Percentiles rank a stretch among this genome's conserved stretches.
phyloP scores from a whole-genome alignment of 164 flowering plant genomes.

The Stephania japonica region DNA sequence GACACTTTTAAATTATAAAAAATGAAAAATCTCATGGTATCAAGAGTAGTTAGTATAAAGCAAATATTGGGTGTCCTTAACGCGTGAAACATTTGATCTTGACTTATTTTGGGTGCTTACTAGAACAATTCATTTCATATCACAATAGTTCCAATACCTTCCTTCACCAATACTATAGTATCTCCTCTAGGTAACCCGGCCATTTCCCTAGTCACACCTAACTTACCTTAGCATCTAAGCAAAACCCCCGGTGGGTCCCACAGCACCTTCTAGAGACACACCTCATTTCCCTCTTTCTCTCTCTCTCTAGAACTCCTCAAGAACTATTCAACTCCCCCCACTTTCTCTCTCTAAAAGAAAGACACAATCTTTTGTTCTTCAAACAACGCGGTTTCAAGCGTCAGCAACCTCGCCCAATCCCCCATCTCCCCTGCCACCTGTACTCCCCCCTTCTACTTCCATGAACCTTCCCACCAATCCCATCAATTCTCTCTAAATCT shows the following conservation, averaged over 20 bases:
- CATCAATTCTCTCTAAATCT: background rate
- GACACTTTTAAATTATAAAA: no score
- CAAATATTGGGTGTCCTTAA: no score
- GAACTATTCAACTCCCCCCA: background rate
- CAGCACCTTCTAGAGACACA: slow-evolving; percentile 5
- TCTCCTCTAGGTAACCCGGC: no score
- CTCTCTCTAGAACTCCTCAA: background rate
- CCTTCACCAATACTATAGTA: no score
- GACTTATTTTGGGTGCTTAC: no score
- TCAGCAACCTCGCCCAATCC: background rate
- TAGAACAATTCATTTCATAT: no score
- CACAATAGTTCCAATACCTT: no score
- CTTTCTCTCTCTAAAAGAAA: background rate
- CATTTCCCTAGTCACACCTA: background rate
- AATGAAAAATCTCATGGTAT: no score
- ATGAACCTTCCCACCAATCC: slow-evolving; percentile 26
- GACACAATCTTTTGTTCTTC: background rate
- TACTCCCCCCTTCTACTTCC: slow-evolving; percentile 44
- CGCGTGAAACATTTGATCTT: no score
- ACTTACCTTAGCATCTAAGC: slow-evolving; percentile 5
- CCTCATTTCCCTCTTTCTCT: background rate
- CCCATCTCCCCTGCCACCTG: slow-evolving; percentile 24
- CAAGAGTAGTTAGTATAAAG: no score
- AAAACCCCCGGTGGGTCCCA: background rate
- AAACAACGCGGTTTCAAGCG: slow-evolving; percentile 1